Percentiles rank a stretch among this genome's conserved stretches.
These are phyloP conservation scores for Antonospora locustae DNA, from an alignment of 371 early-diverging fungal genomes.

Conservation along the genomic window DNA sequence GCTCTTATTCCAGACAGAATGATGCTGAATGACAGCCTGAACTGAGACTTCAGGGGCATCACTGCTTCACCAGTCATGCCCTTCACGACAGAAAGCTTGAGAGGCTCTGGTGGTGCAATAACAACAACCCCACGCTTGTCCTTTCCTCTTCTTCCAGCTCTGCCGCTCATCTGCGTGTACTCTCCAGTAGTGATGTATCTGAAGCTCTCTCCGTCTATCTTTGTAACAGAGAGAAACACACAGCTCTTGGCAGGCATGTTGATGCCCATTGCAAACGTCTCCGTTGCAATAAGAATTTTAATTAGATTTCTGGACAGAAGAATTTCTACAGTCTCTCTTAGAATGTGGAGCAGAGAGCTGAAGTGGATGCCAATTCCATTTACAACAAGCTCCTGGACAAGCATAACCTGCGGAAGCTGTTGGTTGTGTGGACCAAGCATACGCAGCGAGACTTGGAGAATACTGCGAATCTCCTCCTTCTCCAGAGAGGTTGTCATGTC, in stretches of 20 bases:
- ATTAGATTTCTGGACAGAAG: conserved; percentile 77
- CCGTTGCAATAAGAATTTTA: conserved; percentile 75
- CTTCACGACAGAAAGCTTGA: conserved; percentile 22
- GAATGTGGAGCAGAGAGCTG: conserved; percentile 81
- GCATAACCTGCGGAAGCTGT: conserved; percentile 71
- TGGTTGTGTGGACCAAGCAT: conserved; percentile 40
- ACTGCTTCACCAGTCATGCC: conserved; percentile 40
- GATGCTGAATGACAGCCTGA: conserved; percentile 48
- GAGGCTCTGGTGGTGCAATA: conserved; percentile 58
- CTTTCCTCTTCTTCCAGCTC: conserved; percentile 88
- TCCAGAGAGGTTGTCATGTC: conserved; percentile 43
- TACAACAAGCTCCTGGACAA: conserved; percentile 65
- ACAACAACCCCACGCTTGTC: conserved; percentile 83
- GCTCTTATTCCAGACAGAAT: conserved; percentile 43
- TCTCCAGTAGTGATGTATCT: conserved; percentile 72
- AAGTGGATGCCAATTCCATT: conserved; percentile 94
- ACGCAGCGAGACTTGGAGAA: conserved; percentile 37
- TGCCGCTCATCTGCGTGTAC: conserved; percentile 96
- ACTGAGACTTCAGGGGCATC: conserved; percentile 40
- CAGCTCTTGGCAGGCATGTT: conserved; percentile 92
- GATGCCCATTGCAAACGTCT: conserved; percentile 93
- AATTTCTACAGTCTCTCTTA: conserved; percentile 88
- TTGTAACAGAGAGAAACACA: conserved; percentile 73
- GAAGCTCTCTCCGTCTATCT: conserved; percentile 58
- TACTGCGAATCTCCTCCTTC: conserved; percentile 35